Conservation (phyloP, 163 green algal species). For the Picocystis sp. region DNA sequence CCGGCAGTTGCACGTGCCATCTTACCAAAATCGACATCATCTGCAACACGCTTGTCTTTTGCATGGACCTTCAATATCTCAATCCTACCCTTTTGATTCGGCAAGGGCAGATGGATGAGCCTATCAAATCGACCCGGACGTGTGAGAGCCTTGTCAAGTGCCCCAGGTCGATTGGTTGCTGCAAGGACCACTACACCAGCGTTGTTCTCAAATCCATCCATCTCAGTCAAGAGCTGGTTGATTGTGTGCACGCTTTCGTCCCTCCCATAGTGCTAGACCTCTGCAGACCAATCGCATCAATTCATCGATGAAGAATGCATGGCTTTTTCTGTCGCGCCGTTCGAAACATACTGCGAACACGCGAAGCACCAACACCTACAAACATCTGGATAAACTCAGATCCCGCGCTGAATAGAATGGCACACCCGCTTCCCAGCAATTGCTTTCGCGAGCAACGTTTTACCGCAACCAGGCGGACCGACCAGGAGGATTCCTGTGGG, state of each 20-base stretch:
- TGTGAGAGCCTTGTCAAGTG: slow-evolving; percentile 80
- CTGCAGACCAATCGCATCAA: slow-evolving; percentile 75
- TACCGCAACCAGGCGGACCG: slow-evolving; percentile 66
- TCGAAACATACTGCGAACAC: slow-evolving; percentile 65
- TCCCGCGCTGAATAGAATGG: slow-evolving; percentile 75
- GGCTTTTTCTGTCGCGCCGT: slow-evolving; percentile 48
- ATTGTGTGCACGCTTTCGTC: slow-evolving; percentile 75
- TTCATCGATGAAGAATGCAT: slow-evolving; percentile 95
- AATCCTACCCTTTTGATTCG: slow-evolving; percentile 55
- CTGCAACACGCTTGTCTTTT: slow-evolving; percentile 54
- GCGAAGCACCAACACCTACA: slow-evolving; percentile 58
- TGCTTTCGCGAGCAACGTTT: slow-evolving; percentile 91
- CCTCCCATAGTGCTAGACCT: slow-evolving; percentile 36
- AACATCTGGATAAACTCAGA: slow-evolving; percentile 75
- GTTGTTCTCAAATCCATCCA: slow-evolving; percentile 99
- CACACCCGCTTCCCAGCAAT: slow-evolving; percentile 88
- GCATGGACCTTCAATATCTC: slow-evolving; percentile 81
- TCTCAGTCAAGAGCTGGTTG: slow-evolving; percentile 90
- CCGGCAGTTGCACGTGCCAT: slow-evolving; percentile 65
- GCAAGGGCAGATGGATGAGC: slow-evolving; percentile 72
- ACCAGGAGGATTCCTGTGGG: slow-evolving; percentile 85
- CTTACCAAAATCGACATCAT: slow-evolving; percentile 55
- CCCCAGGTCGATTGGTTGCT: slow-evolving; percentile 83
- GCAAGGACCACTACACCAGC: slow-evolving; percentile 87
- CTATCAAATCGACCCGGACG: slow-evolving; percentile 90